A percentile compares a stretch with the other conserved stretches of the same genome.
Conservation (phyloP, 2,329 filamentous ascomycete species). For the Ciborinia camelliae region DNA sequence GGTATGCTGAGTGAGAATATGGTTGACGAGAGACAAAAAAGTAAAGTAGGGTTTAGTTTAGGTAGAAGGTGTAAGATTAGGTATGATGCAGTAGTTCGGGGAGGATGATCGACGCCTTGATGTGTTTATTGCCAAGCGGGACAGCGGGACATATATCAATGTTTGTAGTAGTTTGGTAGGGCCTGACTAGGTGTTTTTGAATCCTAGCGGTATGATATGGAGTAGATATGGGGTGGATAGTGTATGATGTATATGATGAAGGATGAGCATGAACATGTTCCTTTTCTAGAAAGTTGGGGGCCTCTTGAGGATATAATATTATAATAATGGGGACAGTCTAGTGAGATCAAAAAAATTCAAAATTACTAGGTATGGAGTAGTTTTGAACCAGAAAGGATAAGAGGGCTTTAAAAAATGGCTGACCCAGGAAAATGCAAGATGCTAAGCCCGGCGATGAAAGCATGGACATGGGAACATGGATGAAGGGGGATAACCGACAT, state of each 20-base stretch:
- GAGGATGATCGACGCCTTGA: slow-evolving; percentile 26
- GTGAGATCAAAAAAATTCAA: slow-evolving; percentile 2
- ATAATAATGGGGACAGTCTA: slow-evolving; percentile 9
- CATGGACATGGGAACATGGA: slow-evolving; percentile 2
- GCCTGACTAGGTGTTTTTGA: not conserved
- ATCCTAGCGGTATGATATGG: slow-evolving; percentile 7
- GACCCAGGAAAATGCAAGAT: slow-evolving; percentile 11
- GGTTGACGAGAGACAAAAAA: slow-evolving; percentile 19
- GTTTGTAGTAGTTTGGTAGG: slow-evolving; percentile 2
- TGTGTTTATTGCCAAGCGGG: slow-evolving; percentile 20
- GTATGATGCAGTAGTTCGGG: slow-evolving; percentile 32
- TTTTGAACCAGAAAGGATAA: slow-evolving; percentile 2
- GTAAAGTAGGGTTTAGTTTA: slow-evolving; percentile 15
- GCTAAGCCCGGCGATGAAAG: slow-evolving; percentile 14
- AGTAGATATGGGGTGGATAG: slow-evolving; percentile 9
- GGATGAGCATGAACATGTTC: slow-evolving; percentile 7
- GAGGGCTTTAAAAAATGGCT: not conserved
- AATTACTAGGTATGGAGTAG: not conserved
- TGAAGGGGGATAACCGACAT: not conserved
- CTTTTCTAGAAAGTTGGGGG: slow-evolving; percentile 13
- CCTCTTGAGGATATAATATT: slow-evolving; percentile 13
- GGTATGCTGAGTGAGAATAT: slow-evolving; percentile 12
- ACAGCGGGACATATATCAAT: slow-evolving; percentile 11
- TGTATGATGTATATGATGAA: slow-evolving; percentile 9
- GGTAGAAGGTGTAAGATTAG: slow-evolving; percentile 30